Percentiles rank a stretch among this genome's conserved stretches.
Conservation (phyloP, 2,329 filamentous ascomycete species). For the Orbilia javanica region DNA sequence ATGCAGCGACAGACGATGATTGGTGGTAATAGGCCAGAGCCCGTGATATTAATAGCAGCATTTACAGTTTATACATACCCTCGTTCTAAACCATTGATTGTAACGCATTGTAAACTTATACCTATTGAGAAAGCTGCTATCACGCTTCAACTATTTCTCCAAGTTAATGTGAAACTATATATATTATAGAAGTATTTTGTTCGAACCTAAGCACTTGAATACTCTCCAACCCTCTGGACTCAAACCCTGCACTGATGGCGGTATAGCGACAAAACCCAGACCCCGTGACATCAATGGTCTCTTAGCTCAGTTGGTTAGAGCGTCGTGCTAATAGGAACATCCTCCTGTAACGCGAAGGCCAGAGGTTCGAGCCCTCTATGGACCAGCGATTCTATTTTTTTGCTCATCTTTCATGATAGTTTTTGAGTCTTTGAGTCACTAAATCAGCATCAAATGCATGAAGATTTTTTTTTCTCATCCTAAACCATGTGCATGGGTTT, state of each 20-base stretch:
- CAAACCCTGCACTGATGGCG: neutral
- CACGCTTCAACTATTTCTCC: too few species aligned
- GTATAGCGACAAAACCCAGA: neutral
- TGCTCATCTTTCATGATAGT: neutral
- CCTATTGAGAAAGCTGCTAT: too few species aligned
- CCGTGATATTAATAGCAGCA: too few species aligned
- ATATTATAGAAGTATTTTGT: too few species aligned
- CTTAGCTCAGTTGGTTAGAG: slow-evolving; percentile 42
- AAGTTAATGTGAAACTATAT: too few species aligned
- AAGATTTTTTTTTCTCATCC: neutral
- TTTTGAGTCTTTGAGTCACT: neutral
- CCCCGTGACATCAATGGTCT: slow-evolving; percentile 8
- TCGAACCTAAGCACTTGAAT: neutral
- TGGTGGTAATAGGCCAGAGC: too few species aligned
- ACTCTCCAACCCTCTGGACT: neutral
- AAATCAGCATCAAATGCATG: neutral
- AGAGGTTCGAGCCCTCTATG: slow-evolving; percentile 11
- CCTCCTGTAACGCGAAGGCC: slow-evolving; percentile 21
- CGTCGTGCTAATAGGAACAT: slow-evolving; percentile 36
- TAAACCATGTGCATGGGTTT: neutral
- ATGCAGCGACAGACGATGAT: too few species aligned
- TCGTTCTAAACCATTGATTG: too few species aligned
- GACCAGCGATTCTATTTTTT: slow-evolving; percentile 1
- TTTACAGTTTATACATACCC: too few species aligned
- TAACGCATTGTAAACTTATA: too few species aligned